Base-by-base conservation (phyloP, 495 filamentous ascomycete genomes). In the Xylaria venustula region DNA sequence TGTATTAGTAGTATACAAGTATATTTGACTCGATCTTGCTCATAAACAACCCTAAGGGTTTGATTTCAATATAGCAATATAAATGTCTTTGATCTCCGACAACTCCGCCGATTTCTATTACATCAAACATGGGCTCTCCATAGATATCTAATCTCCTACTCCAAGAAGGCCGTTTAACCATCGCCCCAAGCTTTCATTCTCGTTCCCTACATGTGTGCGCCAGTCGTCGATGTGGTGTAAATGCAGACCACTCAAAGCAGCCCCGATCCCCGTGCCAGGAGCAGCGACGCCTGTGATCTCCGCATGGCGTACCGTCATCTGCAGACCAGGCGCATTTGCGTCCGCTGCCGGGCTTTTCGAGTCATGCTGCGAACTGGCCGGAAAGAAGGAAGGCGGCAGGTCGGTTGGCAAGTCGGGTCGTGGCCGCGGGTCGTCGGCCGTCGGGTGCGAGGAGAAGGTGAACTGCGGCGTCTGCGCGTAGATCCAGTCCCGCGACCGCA, bases 391-490 rank as follows among this genome's bases (percentile, higher is more conserved):
- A 0, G 65, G 25, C 1, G 73, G 71, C 7, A 79, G 48, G 36
- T 58, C 48, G 12, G 37, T 47, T 4, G 79, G 80, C 42, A 82
- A 55, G 7, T 74, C 65, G 14, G 83, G 79, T 47, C 84, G 73
- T 48, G 77, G 76, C 11, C 84, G 77, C 15, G 78, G 77, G 63
- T 88, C 85, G 0, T 82, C 81, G 42, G 82, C 77, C 11, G 76
- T 83, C 3, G 74, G 72, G 50, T 77, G 69, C n/a, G 76, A 78
- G 52, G 79, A 75, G 47, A 96, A 88, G 23, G 83, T 88, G 70
- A 97, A 96, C 65, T 88, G 85, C 0, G 92, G 92, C 19, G 92
- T 97, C 71, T 96, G 90, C 2, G 80, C 82, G 71, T 87, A 95
- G 64, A 88, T 87, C 90, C 91, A 96, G 12, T 88, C 86, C 5